phyloP scores from a whole-genome alignment of 345 rosid genomes.

The Firmiana major region DNA sequence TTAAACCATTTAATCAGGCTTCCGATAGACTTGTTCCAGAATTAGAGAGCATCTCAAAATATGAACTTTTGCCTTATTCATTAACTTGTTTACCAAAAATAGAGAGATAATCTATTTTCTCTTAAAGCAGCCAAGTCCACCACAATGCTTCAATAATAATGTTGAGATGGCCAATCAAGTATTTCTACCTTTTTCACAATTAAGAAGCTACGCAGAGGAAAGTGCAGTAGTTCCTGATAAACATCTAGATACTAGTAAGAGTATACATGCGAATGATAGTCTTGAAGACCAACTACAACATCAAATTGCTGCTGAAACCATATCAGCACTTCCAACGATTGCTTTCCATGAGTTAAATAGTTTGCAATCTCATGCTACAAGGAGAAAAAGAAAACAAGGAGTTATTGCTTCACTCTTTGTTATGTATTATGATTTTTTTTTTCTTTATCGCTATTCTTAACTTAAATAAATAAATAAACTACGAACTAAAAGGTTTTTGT shows the following conservation, averaged over 20 bases:
- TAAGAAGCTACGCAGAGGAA: conserved; percentile 25
- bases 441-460: neutral
- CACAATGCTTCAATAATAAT: conserved; percentile 30
- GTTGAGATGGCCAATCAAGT: conserved; percentile 32
- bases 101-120: neutral
- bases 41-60: neutral
- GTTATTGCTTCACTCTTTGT: conserved; percentile 31
- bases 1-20: no score
- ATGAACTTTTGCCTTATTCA: neutral
- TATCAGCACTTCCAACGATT: conserved; percentile 23
- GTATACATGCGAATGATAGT: conserved; percentile 14
- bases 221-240: conserved; percentile 27
- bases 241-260: conserved; percentile 18
- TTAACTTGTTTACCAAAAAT: neutral
- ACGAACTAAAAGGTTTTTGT: neutral
- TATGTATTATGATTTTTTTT: neutral
- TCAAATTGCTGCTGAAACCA: conserved; percentile 10
- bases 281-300: conserved; percentile 21
- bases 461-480: neutral
- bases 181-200: conserved; percentile 16
- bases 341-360: conserved; percentile 48
- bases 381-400: conserved; percentile 78
- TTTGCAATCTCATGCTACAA: conserved; percentile 82
- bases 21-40: neutral
- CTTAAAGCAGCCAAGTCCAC: conserved; percentile 31